These are phyloP conservation scores for Mortierella claussenii DNA, from an alignment of 192 early-diverging fungal genomes.

Conservation along the genomic window DNA sequence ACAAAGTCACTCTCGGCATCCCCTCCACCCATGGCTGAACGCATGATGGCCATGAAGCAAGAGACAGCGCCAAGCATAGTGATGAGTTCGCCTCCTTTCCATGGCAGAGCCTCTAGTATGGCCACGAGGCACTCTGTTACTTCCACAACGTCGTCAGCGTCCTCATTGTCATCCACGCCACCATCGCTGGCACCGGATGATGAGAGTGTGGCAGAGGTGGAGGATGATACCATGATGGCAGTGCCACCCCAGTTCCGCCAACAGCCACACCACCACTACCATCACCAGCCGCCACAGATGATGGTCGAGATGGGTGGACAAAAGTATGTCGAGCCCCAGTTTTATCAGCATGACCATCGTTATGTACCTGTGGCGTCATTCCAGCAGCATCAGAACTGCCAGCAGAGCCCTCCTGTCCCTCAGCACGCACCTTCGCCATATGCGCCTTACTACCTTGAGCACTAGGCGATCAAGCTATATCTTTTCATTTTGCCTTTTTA, in stretches of 20 bases:
- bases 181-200: conserved; percentile 43
- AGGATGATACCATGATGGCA: conserved; percentile 20
- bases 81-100: conserved; percentile 20
- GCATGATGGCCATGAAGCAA: conserved; percentile 18
- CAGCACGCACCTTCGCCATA: conserved; percentile 3
- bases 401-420: conserved; percentile 2
- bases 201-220: conserved; percentile 35
- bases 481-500: neutral
- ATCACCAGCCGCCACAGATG: conserved; percentile 7
- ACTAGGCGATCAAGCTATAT: conserved; percentile 11
- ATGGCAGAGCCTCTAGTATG: conserved; percentile 7
- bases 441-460: conserved; percentile 19
- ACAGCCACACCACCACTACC: conserved; percentile 8
- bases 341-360: conserved; percentile 19
- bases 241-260: conserved; percentile 9
- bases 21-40: conserved; percentile 24
- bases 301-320: conserved; percentile 28
- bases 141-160: conserved; percentile 28
- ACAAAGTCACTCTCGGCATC: conserved; percentile 43
- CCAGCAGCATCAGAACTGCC: conserved; percentile 14
- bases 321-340: conserved; percentile 25
- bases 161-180: conserved; percentile 37
- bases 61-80: conserved; percentile 4
- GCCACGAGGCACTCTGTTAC: conserved; percentile 28
- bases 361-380: conserved; percentile 10